Conservation (phyloP, 768 basidiomycete genomes). For the Kwoniella botswanensis region DNA sequence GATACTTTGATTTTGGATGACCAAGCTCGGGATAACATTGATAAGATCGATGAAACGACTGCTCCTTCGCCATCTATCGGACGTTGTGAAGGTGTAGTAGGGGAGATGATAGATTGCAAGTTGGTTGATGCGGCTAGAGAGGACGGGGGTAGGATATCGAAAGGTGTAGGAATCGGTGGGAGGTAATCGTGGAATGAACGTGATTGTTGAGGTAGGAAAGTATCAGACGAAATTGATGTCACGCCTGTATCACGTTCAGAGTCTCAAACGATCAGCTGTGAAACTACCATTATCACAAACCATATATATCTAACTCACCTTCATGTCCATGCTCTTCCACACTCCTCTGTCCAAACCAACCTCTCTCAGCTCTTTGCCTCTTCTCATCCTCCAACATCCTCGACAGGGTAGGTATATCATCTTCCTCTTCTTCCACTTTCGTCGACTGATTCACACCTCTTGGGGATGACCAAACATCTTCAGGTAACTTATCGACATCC, state of each 20-base stretch:
- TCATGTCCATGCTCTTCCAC: not conserved
- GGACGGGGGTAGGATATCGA: constrained; percentile 7
- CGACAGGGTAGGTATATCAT: constrained; percentile 23
- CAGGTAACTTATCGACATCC: constrained; percentile 10
- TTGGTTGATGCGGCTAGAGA: not conserved
- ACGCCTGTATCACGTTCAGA: not conserved
- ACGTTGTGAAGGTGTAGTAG: not conserved
- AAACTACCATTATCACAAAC: too few species aligned
- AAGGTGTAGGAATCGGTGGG: constrained; percentile 13
- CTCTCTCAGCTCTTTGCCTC: constrained; percentile 16
- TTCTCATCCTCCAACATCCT: constrained; percentile 22
- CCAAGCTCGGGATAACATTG: constrained; percentile 22
- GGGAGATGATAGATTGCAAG: not conserved
- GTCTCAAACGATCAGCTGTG: too few species aligned
- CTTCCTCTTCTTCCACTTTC: constrained; percentile 15
- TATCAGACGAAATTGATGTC: not conserved
- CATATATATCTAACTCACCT: constrained; percentile 12
- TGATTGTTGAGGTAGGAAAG: not conserved
- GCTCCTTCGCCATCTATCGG: constrained; percentile 9
- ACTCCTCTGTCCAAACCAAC: constrained; percentile 21
- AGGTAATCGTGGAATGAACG: constrained; percentile 23
- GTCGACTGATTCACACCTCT: not conserved
- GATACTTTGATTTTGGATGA: constrained; percentile 11
- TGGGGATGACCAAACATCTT: not conserved
- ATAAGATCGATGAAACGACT: constrained; percentile 12